Evolutionary conservation across 2,329 filamentous ascomycete species (phyloP), one percentile per base, ranked within the genome.

Genomic region (Diplodia scrobiculata): DNA sequence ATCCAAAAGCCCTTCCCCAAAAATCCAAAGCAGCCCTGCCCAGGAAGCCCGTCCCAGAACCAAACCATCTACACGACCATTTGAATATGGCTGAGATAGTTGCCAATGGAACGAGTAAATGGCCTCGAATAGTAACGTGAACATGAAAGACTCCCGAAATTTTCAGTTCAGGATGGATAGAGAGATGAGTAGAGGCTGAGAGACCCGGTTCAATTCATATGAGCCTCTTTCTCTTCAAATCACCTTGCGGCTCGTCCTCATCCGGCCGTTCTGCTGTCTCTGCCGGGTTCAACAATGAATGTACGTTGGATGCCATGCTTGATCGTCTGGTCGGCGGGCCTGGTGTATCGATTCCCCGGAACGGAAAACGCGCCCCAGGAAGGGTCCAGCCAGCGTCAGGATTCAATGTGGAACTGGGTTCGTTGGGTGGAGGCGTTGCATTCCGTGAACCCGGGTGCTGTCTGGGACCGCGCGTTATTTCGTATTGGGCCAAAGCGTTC

Each of bases 241-340:
- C 86, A 21, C 87, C 86, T 64, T 82, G 80, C 27, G 82, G 79
- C 67, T 87, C 82, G 67, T 89, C 87, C 73, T 89, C 87, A 53
- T 87, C 87, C 21, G 86, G 84, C 67, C 86, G 77, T 75, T 90
- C 88, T 1, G 84, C 85, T 0, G 87, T 89, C 70, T 89, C 87
- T 14, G 87, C 86, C 5, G 88, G 88, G 70, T 90, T 90, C 0
- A 90, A 80, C 27, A 90, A 76, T 5, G 84, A 87, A 73, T 89
- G 86, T 25, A 89, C 85, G 70, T 88, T 90, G 70, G 87, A 89
- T 6, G 88, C 88, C 88, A 90, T 90, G 72, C 87, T 90, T 29
- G 86, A 87, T 68, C 88, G 82, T 65, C 88, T 79, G 7, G 87
- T 90, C n/a, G 86, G 86, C 2, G 88, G 87, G 0, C 82, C 84